These are phyloP conservation scores for Phytophthora sp. DNA, from an alignment of 352 stramenopile species.

Conservation along the genomic window DNA sequence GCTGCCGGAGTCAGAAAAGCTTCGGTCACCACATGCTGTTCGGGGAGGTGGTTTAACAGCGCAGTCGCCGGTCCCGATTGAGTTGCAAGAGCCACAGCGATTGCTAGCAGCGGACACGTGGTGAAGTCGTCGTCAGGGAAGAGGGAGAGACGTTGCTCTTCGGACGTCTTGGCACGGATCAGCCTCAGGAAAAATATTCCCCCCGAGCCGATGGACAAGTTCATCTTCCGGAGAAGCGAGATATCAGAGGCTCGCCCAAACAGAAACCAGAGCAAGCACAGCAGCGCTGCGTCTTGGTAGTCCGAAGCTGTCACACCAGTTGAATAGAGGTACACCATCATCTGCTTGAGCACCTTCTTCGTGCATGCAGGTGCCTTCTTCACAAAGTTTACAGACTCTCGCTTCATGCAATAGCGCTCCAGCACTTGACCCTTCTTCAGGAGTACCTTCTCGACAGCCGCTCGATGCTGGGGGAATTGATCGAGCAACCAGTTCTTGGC, in stretches of 20 bases:
- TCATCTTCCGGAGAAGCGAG: not conserved
- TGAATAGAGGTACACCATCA: slow-evolving; percentile 17
- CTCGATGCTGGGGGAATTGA: slow-evolving; percentile 9
- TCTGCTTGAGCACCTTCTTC: slow-evolving; percentile 5
- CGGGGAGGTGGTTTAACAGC: not conserved
- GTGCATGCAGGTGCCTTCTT: slow-evolving; percentile 11
- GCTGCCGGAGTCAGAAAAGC: not conserved
- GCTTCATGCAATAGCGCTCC: slow-evolving; percentile 12
- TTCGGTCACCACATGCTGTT: too few species aligned
- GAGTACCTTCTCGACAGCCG: slow-evolving; percentile 1
- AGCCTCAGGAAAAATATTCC: not conserved
- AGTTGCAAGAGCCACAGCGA: not conserved
- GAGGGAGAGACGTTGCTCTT: slow-evolving; percentile 4
- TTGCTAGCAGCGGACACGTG: slow-evolving; percentile 8
- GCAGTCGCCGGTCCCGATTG: not conserved
- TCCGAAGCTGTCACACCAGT: not conserved
- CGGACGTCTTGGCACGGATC: not conserved
- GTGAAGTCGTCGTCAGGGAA: not conserved
- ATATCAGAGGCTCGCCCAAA: not conserved
- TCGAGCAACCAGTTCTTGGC: slow-evolving; percentile 25
- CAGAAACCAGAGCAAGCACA: slow-evolving; percentile 27
- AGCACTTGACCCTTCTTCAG: slow-evolving; percentile 21
- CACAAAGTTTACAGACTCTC: not conserved
- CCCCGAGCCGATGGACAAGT: not conserved
- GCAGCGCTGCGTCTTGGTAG: slow-evolving; percentile 24